phyloP scores from a whole-genome alignment of 2,329 filamentous ascomycete genomes.

The Alternaria triticina region DNA sequence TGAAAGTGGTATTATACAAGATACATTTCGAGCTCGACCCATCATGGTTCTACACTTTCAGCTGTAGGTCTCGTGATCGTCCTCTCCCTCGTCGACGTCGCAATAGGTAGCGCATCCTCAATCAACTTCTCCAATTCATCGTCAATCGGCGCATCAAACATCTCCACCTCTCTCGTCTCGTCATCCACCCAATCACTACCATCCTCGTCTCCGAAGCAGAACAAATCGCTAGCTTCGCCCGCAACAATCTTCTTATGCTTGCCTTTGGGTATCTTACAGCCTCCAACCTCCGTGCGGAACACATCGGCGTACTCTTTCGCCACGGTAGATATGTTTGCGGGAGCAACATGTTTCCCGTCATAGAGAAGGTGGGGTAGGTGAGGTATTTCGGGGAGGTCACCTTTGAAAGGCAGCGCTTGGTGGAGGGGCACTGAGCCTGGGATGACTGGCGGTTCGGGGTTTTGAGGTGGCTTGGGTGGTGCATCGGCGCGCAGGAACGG shows the following conservation, averaged over 20 bases:
- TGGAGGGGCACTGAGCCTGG: conserved; percentile 56
- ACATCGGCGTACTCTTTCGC: conserved; percentile 61
- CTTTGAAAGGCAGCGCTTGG: conserved; percentile 56
- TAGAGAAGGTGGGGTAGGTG: conserved; percentile 68
- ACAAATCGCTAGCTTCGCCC: conserved; percentile 65
- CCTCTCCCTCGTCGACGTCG: background rate
- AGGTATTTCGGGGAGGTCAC: conserved; percentile 55
- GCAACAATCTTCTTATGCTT: conserved; percentile 42
- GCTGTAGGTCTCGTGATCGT: background rate
- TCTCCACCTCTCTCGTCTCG: conserved; percentile 5
- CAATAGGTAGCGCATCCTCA: background rate
- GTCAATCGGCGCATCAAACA: conserved; percentile 10
- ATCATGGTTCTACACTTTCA: background rate
- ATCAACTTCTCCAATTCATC: background rate
- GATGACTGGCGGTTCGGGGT: conserved; percentile 55
- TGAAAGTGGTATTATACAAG: background rate
- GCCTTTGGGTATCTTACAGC: conserved; percentile 58
- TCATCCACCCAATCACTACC: conserved; percentile 41
- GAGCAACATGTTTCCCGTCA: conserved; percentile 61
- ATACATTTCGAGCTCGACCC: no score
- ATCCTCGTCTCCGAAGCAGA: conserved; percentile 61
- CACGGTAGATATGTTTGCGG: conserved; percentile 51
- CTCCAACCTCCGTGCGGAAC: conserved; percentile 72
- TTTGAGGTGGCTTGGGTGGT: conserved; percentile 16
- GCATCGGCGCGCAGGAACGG: conserved; percentile 52